Percentiles rank a stretch among this genome's conserved stretches.
Conservation (phyloP, 1,139 yeast genomes). For the Diutina sp. region DNA sequence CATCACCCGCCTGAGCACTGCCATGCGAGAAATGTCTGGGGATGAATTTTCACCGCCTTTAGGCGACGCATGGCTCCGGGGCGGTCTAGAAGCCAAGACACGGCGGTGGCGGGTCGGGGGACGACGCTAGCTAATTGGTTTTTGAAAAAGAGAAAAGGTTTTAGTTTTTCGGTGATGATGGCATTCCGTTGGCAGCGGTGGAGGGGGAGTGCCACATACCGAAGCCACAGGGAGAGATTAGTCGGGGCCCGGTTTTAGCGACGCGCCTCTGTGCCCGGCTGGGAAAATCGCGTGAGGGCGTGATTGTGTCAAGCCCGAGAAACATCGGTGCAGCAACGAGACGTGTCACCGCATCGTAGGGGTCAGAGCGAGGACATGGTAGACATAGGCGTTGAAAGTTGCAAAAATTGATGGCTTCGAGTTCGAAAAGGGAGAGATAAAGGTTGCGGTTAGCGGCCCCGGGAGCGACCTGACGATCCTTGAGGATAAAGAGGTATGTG, state of each 20-base stretch:
- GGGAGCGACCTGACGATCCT: too few species aligned
- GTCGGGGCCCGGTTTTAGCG: neutral
- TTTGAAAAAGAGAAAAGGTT: neutral
- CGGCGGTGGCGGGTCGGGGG: neutral
- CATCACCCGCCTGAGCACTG: neutral
- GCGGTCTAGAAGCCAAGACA: neutral
- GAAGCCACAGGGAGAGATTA: neutral
- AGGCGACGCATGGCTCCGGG: neutral
- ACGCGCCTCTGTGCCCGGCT: neutral
- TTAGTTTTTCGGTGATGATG: neutral
- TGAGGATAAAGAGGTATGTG: too few species aligned
- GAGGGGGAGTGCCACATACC: neutral
- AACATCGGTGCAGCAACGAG: neutral
- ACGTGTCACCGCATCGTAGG: too few species aligned
- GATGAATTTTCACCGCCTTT: neutral
- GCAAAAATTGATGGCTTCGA: too few species aligned
- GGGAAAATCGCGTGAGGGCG: constrained; percentile 4
- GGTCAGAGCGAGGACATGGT: too few species aligned
- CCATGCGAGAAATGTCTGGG: neutral
- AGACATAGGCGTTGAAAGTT: too few species aligned
- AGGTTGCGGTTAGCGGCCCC: too few species aligned
- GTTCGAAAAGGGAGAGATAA: too few species aligned
- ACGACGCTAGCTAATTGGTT: neutral
- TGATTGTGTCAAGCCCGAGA: neutral
- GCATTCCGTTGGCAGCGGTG: neutral